These are phyloP conservation scores for Rehmannia glutinosa DNA, from an alignment of 257 asterid species.

Conservation along the genomic window DNA sequence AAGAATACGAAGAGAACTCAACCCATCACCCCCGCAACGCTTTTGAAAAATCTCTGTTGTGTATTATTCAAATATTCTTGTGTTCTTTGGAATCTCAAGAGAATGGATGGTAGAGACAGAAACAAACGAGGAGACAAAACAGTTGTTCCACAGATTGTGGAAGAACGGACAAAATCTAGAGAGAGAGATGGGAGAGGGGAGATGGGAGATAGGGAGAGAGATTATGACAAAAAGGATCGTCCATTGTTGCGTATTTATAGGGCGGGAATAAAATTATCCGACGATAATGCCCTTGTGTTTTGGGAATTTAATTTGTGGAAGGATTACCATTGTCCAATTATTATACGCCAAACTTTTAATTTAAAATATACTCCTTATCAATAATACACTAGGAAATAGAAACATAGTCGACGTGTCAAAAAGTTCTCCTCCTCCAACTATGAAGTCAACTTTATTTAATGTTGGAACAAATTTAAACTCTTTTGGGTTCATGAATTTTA, in stretches of 20 bases:
- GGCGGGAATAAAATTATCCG: too few species aligned
- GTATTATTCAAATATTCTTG: too few species aligned
- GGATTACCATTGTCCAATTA: too few species aligned
- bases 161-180: neutral
- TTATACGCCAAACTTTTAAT: too few species aligned
- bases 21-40: neutral
- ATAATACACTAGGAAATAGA: too few species aligned
- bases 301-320: neutral
- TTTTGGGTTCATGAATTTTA: too few species aligned
- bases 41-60: neutral
- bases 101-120: neutral
- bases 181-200: neutral
- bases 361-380: too few species aligned
- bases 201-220: neutral
- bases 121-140: neutral
- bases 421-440: too few species aligned
- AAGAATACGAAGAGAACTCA: neutral
- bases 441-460: too few species aligned
- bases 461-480: too few species aligned
- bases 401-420: too few species aligned
- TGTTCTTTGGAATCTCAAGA: neutral
- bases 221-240: neutral
- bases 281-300: neutral
- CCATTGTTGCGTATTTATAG: conserved; percentile 22
- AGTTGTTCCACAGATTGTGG: conserved; percentile 20